phyloP scores from a whole-genome alignment of 2,329 filamentous ascomycete species.

The Fusarium nisikadoi region DNA sequence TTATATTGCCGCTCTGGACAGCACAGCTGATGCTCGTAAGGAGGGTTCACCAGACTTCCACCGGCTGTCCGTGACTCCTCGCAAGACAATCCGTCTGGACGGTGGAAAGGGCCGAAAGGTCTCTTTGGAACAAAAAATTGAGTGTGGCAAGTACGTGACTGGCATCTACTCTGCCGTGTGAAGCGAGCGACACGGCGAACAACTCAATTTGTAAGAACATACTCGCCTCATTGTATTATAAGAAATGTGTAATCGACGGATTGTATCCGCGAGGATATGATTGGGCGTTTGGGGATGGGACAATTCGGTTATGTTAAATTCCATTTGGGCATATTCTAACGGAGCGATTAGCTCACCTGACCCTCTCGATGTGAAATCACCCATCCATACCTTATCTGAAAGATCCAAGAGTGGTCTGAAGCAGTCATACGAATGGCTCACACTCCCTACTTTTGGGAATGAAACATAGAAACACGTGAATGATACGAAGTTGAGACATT shows the following conservation, averaged over 20 bases:
- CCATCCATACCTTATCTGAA: not conserved
- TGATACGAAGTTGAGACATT: not conserved
- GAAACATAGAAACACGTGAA: not conserved
- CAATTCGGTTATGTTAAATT: constrained; percentile 18
- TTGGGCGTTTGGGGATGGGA: constrained; percentile 29
- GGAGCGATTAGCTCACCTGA: constrained; percentile 11
- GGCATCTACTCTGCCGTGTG: constrained; percentile 80
- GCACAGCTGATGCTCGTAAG: constrained; percentile 66
- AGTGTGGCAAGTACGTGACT: constrained; percentile 85
- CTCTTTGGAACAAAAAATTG: constrained; percentile 84
- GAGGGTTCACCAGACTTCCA: constrained; percentile 72
- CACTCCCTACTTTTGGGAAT: not conserved
- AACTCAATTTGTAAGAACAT: constrained; percentile 10
- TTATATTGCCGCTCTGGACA: constrained; percentile 82
- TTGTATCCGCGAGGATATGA: constrained; percentile 15
- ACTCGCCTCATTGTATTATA: constrained; percentile 24
- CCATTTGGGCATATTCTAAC: constrained; percentile 13
- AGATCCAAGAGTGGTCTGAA: not conserved
- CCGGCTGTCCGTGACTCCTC: constrained; percentile 83
- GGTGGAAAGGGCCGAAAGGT: constrained; percentile 73
- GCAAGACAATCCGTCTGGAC: constrained; percentile 72
- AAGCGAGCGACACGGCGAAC: constrained; percentile 3
- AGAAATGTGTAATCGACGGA: constrained; percentile 32
- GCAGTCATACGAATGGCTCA: constrained; percentile 12
- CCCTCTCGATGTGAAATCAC: not conserved